These are phyloP conservation scores for Anisodus acutangulus DNA, from an alignment of 257 asterid species.

Conservation along the genomic window DNA sequence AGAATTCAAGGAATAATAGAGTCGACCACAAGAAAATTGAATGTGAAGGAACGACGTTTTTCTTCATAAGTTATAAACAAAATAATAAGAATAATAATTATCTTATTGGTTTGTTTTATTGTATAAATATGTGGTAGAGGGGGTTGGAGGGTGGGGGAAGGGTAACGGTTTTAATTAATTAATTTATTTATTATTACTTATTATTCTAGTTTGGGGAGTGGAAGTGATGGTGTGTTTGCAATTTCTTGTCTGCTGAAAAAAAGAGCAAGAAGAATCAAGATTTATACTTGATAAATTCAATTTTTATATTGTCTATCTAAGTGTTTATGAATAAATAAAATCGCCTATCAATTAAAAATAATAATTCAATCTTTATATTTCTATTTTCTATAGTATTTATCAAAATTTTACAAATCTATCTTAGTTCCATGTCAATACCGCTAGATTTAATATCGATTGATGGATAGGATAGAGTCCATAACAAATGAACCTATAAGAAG, in stretches of 20 bases:
- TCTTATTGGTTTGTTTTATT: background rate
- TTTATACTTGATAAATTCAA: background rate
- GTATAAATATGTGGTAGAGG: background rate
- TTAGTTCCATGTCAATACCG: too few relatives aligned
- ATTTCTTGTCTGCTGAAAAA: background rate
- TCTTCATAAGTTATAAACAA: too few relatives aligned
- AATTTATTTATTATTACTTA: background rate
- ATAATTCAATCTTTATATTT: too few relatives aligned
- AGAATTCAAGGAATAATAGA: background rate
- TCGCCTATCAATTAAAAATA: too few relatives aligned
- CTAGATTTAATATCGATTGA: background rate
- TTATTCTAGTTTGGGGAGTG: background rate
- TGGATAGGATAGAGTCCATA: too few relatives aligned
- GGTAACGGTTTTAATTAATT: background rate
- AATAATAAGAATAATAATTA: background rate
- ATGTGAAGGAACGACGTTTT: background rate
- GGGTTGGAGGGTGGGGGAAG: background rate
- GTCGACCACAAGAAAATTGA: constrained; percentile 13
- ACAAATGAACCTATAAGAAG: too few relatives aligned
- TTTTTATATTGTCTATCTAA: background rate
- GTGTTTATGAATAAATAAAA: too few relatives aligned
- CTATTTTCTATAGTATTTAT: too few relatives aligned
- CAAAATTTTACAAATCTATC: background rate
- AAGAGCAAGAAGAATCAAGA: too few relatives aligned
- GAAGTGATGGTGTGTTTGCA: background rate